Conservation (phyloP, 2,329 filamentous ascomycete species). For the Pseudogymnoascus sp. region DNA sequence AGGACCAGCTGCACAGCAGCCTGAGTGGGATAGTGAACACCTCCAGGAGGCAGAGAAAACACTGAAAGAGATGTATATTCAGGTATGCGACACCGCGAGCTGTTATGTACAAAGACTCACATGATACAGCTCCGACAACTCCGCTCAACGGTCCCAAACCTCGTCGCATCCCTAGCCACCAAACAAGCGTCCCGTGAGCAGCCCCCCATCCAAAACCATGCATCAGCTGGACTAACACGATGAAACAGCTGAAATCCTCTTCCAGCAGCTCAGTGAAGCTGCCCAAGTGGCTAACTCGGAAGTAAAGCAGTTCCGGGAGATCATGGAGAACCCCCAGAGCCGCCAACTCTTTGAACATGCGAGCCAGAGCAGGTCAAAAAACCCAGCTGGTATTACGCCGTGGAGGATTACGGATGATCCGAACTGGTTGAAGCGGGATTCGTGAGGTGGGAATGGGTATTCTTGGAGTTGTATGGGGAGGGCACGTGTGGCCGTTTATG, state of each 20-base stretch:
- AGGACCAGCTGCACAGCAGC: conserved; percentile 15
- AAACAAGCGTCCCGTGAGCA: conserved; percentile 44
- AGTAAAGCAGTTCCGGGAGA: conserved; percentile 35
- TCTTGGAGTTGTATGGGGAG: not conserved
- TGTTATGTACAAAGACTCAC: not conserved
- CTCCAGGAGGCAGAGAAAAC: conserved; percentile 25
- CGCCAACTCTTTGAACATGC: conserved; percentile 43
- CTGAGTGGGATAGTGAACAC: conserved; percentile 25
- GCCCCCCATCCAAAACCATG: not conserved
- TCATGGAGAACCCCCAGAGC: conserved; percentile 24
- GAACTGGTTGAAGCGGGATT: conserved; percentile 40
- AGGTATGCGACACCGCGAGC: conserved; percentile 18
- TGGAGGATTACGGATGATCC: conserved; percentile 54
- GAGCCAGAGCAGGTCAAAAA: conserved; percentile 43
- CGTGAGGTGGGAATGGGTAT: conserved; percentile 8
- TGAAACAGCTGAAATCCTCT: conserved; percentile 42
- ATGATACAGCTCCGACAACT: conserved; percentile 24
- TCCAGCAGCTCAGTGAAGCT: conserved; percentile 40
- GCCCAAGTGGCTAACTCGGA: conserved; percentile 41
- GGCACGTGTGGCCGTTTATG: not conserved
- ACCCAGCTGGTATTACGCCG: conserved; percentile 48
- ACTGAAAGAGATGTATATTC: conserved; percentile 30
- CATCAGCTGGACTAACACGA: not conserved
- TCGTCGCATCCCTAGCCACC: conserved; percentile 43
- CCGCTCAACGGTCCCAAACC: conserved; percentile 41